These are phyloP conservation scores for Penicillium salamii DNA, from an alignment of 495 filamentous ascomycete species.

Conservation along the genomic window DNA sequence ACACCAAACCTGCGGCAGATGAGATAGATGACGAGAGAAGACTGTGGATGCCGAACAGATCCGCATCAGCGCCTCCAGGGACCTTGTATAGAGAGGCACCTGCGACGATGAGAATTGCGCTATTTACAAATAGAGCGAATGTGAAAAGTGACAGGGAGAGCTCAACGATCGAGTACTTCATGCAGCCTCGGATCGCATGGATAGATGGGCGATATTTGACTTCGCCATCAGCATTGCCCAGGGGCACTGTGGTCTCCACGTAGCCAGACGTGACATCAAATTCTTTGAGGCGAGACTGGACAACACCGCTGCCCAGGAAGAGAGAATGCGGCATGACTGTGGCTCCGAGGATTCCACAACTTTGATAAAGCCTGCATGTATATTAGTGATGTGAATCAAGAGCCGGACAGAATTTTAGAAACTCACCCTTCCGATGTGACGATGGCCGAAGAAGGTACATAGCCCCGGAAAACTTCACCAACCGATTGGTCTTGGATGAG, in stretches of 20 bases:
- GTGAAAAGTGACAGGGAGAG: slow-evolving; percentile 77
- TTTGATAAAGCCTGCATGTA: slow-evolving; percentile 68
- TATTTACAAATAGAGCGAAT: slow-evolving; percentile 93
- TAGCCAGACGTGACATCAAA: slow-evolving; percentile 67
- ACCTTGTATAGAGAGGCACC: slow-evolving; percentile 70
- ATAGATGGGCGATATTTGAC: slow-evolving; percentile 73
- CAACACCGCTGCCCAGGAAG: slow-evolving; percentile 85
- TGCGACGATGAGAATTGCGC: slow-evolving; percentile 83
- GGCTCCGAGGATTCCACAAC: slow-evolving; percentile 87
- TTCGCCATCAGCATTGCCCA: slow-evolving; percentile 46
- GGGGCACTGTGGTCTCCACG: slow-evolving; percentile 38
- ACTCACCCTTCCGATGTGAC: slow-evolving; percentile 62
- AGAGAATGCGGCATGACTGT: slow-evolving; percentile 94
- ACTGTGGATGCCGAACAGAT: slow-evolving; percentile 81
- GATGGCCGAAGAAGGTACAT: slow-evolving; percentile 72
- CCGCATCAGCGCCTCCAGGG: slow-evolving; percentile 56
- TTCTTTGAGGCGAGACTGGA: slow-evolving; percentile 76
- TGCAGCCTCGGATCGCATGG: slow-evolving; percentile 70
- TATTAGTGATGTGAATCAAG: slow-evolving; percentile 9
- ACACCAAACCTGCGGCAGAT: slow-evolving; percentile 70
- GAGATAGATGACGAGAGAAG: slow-evolving; percentile 68
- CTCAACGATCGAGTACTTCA: slow-evolving; percentile 78
- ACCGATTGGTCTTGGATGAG: slow-evolving; percentile 66
- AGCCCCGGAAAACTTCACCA: slow-evolving; percentile 80
- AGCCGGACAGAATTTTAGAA: background rate